Percentiles rank a stretch among this genome's conserved stretches.
phyloP scores from a whole-genome alignment of 441 rosid genomes.

The Syzygium syzygioides region DNA sequence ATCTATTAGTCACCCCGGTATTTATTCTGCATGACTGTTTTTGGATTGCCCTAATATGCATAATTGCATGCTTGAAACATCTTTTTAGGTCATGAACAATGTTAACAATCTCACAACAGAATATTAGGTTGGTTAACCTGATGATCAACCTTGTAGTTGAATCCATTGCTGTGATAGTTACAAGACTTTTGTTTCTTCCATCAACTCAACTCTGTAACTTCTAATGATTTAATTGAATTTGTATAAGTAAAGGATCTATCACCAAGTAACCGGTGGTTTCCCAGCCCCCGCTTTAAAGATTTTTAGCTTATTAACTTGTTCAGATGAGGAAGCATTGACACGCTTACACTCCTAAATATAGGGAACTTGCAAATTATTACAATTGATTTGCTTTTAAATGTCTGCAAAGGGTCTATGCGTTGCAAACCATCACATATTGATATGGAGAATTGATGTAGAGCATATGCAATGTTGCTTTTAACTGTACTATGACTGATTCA shows the following conservation, averaged over 20 bases:
- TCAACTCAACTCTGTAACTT: background rate
- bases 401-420: background rate
- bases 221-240: background rate
- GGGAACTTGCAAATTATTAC: background rate
- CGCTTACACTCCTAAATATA: background rate
- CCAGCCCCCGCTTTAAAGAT: background rate
- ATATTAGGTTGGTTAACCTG: background rate
- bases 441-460: background rate
- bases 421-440: background rate
- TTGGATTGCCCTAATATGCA: background rate
- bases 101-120: background rate
- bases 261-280: background rate
- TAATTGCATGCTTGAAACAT: background rate
- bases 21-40: background rate
- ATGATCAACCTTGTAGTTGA: background rate
- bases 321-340: background rate
- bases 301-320: background rate
- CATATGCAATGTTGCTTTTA: background rate
- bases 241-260: background rate
- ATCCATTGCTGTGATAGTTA: accelerated
- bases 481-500: background rate
- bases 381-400: background rate
- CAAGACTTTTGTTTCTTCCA: background rate
- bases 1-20: background rate
- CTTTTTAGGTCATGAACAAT: background rate